phyloP scores from a whole-genome alignment of 2,329 filamentous ascomycete species.

The Fusarium protoensiforme region DNA sequence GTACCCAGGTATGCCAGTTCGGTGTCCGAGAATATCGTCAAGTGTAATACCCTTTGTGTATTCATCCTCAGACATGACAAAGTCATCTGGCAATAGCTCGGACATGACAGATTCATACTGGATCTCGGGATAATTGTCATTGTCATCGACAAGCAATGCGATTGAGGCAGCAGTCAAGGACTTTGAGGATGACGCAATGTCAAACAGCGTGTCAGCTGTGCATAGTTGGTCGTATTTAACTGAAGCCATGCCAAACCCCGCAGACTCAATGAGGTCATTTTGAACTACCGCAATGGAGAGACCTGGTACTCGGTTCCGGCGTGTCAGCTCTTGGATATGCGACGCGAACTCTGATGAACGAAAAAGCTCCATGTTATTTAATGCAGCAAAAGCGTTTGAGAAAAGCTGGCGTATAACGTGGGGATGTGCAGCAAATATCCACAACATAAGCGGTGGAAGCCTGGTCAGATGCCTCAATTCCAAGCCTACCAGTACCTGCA shows the following conservation, averaged over 20 bases:
- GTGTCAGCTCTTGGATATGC: background rate
- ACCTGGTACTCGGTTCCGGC: slow-evolving; percentile 2
- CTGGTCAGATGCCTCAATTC: background rate
- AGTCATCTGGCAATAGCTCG: slow-evolving; percentile 4
- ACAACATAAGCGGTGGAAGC: background rate
- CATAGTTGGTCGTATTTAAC: background rate
- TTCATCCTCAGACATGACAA: background rate
- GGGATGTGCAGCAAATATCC: background rate
- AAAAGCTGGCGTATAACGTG: background rate
- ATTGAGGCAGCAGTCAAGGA: background rate
- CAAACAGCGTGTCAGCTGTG: slow-evolving; percentile 11
- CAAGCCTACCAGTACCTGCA: background rate
- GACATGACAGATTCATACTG: slow-evolving; percentile 2
- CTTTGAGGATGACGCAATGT: slow-evolving; percentile 19
- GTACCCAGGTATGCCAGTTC: slow-evolving; percentile 14
- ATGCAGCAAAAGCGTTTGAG: background rate
- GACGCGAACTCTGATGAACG: background rate
- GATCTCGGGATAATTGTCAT: background rate
- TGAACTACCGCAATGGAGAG: background rate
- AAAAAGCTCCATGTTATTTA: background rate
- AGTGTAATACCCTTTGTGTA: slow-evolving; percentile 1
- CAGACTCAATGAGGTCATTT: background rate
- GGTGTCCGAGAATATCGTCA: slow-evolving; percentile 12
- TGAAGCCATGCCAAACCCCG: background rate
- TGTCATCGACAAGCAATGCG: background rate